These are phyloP conservation scores for Suillus hirtellus DNA, from an alignment of 768 basidiomycete species.

Conservation along the genomic window DNA sequence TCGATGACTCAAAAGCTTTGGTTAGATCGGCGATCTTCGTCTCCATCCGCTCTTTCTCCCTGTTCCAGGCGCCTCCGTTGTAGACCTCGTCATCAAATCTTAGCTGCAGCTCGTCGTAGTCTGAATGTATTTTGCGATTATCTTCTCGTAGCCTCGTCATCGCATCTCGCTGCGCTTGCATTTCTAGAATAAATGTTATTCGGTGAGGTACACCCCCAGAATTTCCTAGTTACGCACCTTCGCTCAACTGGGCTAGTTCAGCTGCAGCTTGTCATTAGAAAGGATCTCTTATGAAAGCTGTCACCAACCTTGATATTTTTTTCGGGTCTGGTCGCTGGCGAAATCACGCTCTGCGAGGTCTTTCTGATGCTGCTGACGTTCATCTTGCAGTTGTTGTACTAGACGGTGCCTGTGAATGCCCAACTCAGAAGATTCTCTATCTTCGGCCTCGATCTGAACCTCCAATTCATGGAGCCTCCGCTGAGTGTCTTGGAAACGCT, in stretches of 20 bases:
- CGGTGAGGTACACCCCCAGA: background rate
- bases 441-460: conserved; percentile 63
- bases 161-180: conserved; percentile 75
- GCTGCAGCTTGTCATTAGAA: conserved; percentile 38
- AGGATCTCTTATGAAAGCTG: conserved; percentile 11
- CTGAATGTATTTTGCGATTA: conserved; percentile 73
- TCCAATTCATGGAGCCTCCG: conserved; percentile 59
- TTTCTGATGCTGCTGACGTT: conserved; percentile 75
- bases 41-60: conserved; percentile 85
- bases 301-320: conserved; percentile 77
- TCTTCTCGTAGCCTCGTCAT: conserved; percentile 79
- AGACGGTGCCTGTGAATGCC: conserved; percentile 65
- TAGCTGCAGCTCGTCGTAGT: conserved; percentile 74
- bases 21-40: conserved; percentile 76
- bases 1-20: conserved; percentile 74
- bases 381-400: conserved; percentile 76
- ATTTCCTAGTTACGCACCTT: conserved; percentile 47
- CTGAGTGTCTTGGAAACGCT: conserved; percentile 50
- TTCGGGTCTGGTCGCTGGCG: conserved; percentile 74
- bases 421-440: conserved; percentile 65
- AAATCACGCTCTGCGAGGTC: conserved; percentile 82
- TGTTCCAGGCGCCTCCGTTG: conserved; percentile 79
- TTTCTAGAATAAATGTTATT: conserved; percentile 42
- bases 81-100: conserved; percentile 78
- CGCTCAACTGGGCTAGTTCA: conserved; percentile 76